These are phyloP conservation scores for Poa annua DNA, from an alignment of 176 grass and related monocot species.

Conservation along the genomic window DNA sequence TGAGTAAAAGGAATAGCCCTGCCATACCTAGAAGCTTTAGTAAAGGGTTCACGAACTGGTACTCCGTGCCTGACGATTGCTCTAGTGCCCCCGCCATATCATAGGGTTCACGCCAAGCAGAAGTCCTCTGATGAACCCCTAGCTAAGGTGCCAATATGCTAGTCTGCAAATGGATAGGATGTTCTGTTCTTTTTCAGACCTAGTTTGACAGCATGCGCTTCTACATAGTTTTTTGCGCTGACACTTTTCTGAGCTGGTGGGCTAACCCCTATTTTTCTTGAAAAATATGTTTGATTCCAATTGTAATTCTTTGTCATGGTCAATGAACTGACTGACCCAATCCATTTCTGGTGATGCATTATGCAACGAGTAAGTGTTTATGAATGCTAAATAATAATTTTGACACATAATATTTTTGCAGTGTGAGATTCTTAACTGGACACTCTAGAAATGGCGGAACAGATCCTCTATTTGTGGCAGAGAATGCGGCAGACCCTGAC, in stretches of 20 bases:
- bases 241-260: neutral
- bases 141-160: neutral
- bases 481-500: conserved; percentile 84
- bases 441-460: conserved; percentile 95
- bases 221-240: neutral
- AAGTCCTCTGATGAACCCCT: neutral
- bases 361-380: neutral
- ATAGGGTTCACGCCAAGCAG: no score
- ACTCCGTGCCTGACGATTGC: no score
- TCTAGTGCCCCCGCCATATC: no score
- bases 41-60: neutral
- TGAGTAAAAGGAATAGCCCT: neutral
- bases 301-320: neutral
- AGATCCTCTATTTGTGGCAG: conserved; percentile 84
- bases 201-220: neutral
- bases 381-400: neutral
- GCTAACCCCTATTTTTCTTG: neutral
- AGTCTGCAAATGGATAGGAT: no score
- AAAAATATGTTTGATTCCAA: neutral
- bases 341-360: conserved; percentile 24
- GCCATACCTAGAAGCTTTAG: neutral
- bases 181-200: no score
- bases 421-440: conserved; percentile 96
- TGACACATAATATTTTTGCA: conserved; percentile 46
- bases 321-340: neutral